These are phyloP conservation scores for Pyricularia pennisetigena DNA, from an alignment of 2,329 filamentous ascomycete species.

Conservation along the genomic window DNA sequence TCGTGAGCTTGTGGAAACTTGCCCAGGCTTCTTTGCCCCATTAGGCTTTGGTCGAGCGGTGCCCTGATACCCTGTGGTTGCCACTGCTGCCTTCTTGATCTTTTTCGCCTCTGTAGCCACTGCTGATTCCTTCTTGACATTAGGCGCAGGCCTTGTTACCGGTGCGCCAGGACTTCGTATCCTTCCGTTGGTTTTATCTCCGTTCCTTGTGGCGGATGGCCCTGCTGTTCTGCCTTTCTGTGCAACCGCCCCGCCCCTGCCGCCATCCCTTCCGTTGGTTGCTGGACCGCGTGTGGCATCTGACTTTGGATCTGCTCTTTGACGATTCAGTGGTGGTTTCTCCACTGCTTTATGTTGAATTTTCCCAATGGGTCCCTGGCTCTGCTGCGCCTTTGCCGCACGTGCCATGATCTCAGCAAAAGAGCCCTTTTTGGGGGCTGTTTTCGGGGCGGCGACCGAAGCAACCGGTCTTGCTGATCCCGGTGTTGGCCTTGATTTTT, in stretches of 20 bases:
- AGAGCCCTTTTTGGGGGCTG: constrained; percentile 59
- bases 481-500: background rate
- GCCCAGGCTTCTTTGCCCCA: constrained; percentile 19
- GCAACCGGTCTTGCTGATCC: background rate
- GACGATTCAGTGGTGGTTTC: constrained; percentile 46
- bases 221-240: background rate
- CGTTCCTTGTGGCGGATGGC: background rate
- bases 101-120: constrained; percentile 39
- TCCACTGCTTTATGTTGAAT: constrained; percentile 69
- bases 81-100: constrained; percentile 48
- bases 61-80: constrained; percentile 57
- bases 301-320: constrained; percentile 35
- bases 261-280: background rate
- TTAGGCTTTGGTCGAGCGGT: constrained; percentile 50
- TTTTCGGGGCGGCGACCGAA: constrained; percentile 19
- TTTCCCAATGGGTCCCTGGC: constrained; percentile 53
- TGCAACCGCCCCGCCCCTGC: background rate
- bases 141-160: constrained; percentile 1
- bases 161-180: background rate
- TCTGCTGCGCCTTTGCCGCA: constrained; percentile 55
- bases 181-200: background rate
- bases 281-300: constrained; percentile 24
- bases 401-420: constrained; percentile 67
- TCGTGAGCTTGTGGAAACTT: constrained; percentile 13
- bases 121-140: constrained; percentile 17